Conservation (phyloP, 208 protist species). For the Leishmania aethiopica region DNA sequence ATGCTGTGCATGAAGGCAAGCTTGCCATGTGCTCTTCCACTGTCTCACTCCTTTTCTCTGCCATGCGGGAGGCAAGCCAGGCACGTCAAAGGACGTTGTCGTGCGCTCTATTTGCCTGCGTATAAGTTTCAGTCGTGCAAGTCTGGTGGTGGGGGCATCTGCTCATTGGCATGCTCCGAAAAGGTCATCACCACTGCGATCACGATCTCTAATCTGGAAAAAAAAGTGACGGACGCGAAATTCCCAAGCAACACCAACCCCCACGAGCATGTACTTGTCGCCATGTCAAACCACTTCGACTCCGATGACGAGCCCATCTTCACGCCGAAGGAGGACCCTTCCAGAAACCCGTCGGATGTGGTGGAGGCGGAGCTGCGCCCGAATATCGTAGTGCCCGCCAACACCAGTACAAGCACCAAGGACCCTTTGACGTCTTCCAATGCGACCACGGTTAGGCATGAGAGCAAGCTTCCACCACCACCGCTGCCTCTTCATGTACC, state of each 20-base stretch:
- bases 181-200: neutral
- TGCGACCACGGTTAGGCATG: neutral
- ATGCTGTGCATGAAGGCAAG: too few species aligned
- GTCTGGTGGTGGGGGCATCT: too few species aligned
- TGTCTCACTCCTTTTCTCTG: too few species aligned
- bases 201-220: too few species aligned
- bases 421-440: neutral
- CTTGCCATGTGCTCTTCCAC: too few species aligned
- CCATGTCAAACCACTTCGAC: neutral
- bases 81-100: too few species aligned
- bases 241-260: too few species aligned
- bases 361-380: neutral
- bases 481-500: neutral
- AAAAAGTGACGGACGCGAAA: neutral
- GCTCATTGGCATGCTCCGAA: too few species aligned
- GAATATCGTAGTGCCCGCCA: neutral
- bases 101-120: too few species aligned
- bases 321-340: neutral
- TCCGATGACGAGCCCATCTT: conserved; percentile 25
- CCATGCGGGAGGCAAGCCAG: too few species aligned
- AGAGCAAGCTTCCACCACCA: conserved; percentile 4
- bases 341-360: neutral
- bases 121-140: too few species aligned
- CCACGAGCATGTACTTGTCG: neutral
- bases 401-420: neutral